Evolutionary conservation across 1,284 basidiomycete genomes (phyloP), one percentile per base, ranked within the genome.

Genomic region (Hypsizygus ulmarius): DNA sequence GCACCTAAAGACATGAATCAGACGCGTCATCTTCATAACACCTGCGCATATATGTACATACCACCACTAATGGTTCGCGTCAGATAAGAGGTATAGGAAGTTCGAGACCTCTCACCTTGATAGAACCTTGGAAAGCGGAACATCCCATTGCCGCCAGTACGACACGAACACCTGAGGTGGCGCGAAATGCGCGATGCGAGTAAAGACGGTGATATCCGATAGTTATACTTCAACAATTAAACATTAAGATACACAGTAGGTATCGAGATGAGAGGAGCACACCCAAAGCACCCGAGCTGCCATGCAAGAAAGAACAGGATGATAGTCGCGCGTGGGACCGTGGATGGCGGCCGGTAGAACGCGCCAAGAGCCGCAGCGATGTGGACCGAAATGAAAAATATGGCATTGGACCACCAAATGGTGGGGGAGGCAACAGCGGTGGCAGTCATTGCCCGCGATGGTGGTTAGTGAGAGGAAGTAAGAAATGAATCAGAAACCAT

Each of bases 201-300:
- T 87, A 90, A 15, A 90, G 66, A 19, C 87, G 74, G 60, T 90
- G 87, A 62, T 90, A 90, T 2, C 87, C 87, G 59, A 86, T 73
- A 0, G 84, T 87, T 44, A 88, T 81, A 0, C 84, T 84, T 53
- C 28, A 41, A 6, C 5, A 10, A n/a, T 12, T 42, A 44, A 30
- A 28, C 12, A 37, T 21, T 35, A 48, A 32, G n/a, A 35, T 37
- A n/a, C 11, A 29, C 18, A 21, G 15, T 2, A n/a, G 21, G 11
- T 25, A 15, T 9, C 12, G 28, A 35, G 21, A 40, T 21, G n/a
- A 42, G n/a, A n/a, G 18, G 42, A 15, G 59, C 63, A 39, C 57
- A 83, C 86, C 84, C 84, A 62, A 88, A 84, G 41, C 77, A 79
- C 7, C 84, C 80, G n/a, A 83, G 58, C 59, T 90, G 87, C 84